phyloP scores from a whole-genome alignment of 2,329 filamentous ascomycete genomes.

The Talaromyces sp. region DNA sequence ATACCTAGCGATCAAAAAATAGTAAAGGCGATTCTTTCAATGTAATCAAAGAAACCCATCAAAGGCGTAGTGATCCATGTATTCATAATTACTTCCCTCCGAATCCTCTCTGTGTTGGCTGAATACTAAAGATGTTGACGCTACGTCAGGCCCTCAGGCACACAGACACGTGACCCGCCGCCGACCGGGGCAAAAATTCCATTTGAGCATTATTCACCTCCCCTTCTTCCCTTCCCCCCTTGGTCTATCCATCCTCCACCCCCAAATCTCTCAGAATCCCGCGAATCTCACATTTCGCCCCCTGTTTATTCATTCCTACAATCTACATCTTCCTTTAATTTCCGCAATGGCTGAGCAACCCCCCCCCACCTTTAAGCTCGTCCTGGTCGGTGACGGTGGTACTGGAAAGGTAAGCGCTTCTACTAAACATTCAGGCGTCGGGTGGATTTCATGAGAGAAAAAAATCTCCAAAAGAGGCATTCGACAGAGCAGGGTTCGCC shows the following conservation, averaged over 20 bases:
- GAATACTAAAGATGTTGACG: constrained; percentile 13
- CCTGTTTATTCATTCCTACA: neutral
- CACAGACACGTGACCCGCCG: constrained; percentile 22
- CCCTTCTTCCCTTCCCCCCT: constrained; percentile 33
- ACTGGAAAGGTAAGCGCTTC: constrained; percentile 86
- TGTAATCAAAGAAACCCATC: neutral
- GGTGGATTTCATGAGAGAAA: neutral
- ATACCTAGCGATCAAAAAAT: no score
- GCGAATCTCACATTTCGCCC: constrained; percentile 8
- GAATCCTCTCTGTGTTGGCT: no score
- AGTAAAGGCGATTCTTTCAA: neutral
- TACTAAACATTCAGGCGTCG: constrained; percentile 6
- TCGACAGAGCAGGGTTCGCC: neutral
- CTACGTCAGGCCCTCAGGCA: constrained; percentile 30
- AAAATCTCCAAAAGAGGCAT: neutral
- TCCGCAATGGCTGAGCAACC: constrained; percentile 64
- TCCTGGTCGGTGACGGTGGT: constrained; percentile 98
- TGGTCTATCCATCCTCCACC: constrained; percentile 24
- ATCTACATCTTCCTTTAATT: constrained; percentile 23
- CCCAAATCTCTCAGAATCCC: constrained; percentile 25
- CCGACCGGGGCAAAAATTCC: constrained; percentile 35
- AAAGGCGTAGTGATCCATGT: no score
- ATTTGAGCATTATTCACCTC: constrained; percentile 32
- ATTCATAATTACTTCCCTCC: no score
- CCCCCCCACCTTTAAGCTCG: constrained; percentile 95